These are phyloP conservation scores for Talaromyces albobiverticillius DNA, from an alignment of 2,329 filamentous ascomycete genomes.

Conservation along the genomic window DNA sequence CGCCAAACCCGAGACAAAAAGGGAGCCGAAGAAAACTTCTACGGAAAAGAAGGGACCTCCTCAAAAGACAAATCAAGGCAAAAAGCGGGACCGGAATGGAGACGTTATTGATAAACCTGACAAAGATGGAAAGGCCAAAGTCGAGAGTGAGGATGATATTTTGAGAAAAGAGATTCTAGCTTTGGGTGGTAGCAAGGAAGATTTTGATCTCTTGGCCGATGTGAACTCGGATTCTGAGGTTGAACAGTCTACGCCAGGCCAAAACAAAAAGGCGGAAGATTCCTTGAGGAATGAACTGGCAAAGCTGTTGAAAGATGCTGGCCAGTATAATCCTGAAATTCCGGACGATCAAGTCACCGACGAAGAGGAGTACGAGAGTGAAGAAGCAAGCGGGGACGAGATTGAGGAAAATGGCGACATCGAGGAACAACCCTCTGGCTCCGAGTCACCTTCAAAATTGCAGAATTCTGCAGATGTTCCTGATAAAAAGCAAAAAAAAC, in stretches of 20 bases:
- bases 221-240: conserved; percentile 47
- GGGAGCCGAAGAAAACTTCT: conserved; percentile 20
- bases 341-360: conserved; percentile 33
- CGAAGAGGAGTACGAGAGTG: conserved; percentile 29
- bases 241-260: conserved; percentile 30
- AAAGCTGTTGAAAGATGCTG: conserved; percentile 34
- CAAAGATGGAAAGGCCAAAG: conserved; percentile 19
- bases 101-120: conserved; percentile 34
- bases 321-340: conserved; percentile 22
- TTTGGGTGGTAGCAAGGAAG: conserved; percentile 50
- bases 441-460: background rate
- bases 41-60: conserved; percentile 17
- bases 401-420: conserved; percentile 29
- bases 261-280: conserved; percentile 29
- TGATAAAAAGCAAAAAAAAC: conserved; percentile 17
- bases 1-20: conserved; percentile 15
- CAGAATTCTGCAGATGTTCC: conserved; percentile 15
- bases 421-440: conserved; percentile 15
- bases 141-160: conserved; percentile 23
- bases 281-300: conserved; percentile 40
- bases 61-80: conserved; percentile 30
- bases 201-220: conserved; percentile 45
- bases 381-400: conserved; percentile 35
- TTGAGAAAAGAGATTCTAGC: conserved; percentile 45
- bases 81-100: conserved; percentile 47